Evolutionary conservation across 2,329 filamentous ascomycete genomes (phyloP), one percentile per base, ranked within the genome.

Genomic region (Pestalotiopsis sp.): DNA sequence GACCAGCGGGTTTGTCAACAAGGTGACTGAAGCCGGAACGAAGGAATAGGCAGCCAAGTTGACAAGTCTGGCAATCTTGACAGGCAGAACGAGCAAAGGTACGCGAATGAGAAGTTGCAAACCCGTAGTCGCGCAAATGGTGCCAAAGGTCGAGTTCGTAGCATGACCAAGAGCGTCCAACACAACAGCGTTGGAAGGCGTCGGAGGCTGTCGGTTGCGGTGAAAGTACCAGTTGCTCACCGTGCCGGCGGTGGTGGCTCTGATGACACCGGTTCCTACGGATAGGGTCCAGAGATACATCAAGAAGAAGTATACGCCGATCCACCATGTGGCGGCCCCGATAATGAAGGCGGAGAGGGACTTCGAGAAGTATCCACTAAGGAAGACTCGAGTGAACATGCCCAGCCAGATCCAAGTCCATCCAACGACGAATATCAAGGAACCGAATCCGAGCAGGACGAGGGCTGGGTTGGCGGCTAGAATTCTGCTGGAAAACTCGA

Each of bases 151-250:
- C 2, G 93, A 95, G 17, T 93, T 95, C 14, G 89, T 85, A 2
- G 95, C 92, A 81, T 99, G 96, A 64, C 86, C 85, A 59, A 97
- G 84, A 14, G 95, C 95, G 6, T 95, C 95, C 70, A 89, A 85
- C 31, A 98, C 94, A 62, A 98, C 92, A 67, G 95, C 91, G 68
- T 87, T 86, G 1, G 94, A 95, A 0, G 93, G 90, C 2, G 94
- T 91, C 9, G 91, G 86, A 4, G 95, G 94, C 12, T 91, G 88
- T 4, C 91, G 90, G 74, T 97, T 92, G 71, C 96, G 93, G 80
- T 98, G 95, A 80, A 98, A 99, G 81, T 99, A 99, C 96, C 96
- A 99, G 80, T 99, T 96, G 55, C 94, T 97, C 27, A 98, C 95
- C 0, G 95, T 97, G 12, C 96, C 96, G 27, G 94, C 95, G 14